phyloP scores from a whole-genome alignment of 2,329 filamentous ascomycete genomes.

The Exophiala dermatitidis region DNA sequence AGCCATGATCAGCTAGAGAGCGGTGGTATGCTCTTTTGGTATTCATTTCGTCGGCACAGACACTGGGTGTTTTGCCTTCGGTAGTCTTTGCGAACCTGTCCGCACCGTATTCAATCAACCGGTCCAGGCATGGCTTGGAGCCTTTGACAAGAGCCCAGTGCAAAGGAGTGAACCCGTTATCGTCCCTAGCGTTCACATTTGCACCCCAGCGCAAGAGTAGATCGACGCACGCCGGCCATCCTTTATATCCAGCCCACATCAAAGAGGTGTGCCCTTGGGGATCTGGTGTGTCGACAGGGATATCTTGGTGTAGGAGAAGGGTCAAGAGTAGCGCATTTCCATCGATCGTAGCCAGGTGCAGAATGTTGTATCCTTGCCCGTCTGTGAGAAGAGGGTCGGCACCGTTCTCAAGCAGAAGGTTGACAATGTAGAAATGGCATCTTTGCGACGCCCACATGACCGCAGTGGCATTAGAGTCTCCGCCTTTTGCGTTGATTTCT shows the following conservation, averaged over 20 bases:
- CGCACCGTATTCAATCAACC: slow-evolving; percentile 89
- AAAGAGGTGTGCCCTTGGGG: slow-evolving; percentile 84
- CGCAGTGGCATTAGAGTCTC: slow-evolving; percentile 87
- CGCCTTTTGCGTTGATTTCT: slow-evolving; percentile 89
- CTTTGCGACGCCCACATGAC: slow-evolving; percentile 95
- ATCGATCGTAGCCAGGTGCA: slow-evolving; percentile 95
- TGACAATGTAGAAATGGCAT: slow-evolving; percentile 93
- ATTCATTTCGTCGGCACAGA: slow-evolving; percentile 85
- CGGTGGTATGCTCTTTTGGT: slow-evolving; percentile 73
- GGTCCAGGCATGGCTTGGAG: slow-evolving; percentile 79
- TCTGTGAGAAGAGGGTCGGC: slow-evolving; percentile 90
- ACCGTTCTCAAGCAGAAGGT: slow-evolving; percentile 82
- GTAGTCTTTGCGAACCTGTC: slow-evolving; percentile 86
- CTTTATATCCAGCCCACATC: slow-evolving; percentile 99
- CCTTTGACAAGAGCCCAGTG: slow-evolving; percentile 97
- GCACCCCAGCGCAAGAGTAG: slow-evolving; percentile 91
- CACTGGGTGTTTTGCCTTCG: slow-evolving; percentile 81
- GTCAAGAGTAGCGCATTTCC: slow-evolving; percentile 87
- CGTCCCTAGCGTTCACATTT: slow-evolving; percentile 81
- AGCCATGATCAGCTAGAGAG: slow-evolving; percentile 76
- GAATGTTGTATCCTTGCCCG: slow-evolving; percentile 92
- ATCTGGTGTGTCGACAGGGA: slow-evolving; percentile 86
- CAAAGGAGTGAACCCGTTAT: slow-evolving; percentile 86
- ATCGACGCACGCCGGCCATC: slow-evolving; percentile 85
- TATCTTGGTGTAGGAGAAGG: slow-evolving; percentile 86